These are phyloP conservation scores for Anethum foeniculum DNA, from an alignment of 140 eudicot genomes.

Conservation along the genomic window DNA sequence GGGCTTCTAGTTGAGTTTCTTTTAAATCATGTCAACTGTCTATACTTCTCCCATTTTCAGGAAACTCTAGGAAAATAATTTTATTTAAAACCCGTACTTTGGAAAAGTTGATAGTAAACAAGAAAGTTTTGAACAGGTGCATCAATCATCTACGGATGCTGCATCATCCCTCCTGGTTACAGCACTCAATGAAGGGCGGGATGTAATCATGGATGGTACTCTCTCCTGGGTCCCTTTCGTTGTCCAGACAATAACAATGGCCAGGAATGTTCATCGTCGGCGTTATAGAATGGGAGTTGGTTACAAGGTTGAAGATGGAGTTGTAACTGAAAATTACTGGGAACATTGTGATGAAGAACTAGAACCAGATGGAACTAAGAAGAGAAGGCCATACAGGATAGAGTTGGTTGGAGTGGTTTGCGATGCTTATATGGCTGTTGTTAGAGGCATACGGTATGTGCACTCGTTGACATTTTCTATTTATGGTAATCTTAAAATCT, in stretches of 20 bases:
- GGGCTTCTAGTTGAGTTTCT: not conserved
- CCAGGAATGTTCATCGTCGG: constrained; percentile 75
- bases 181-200: constrained; percentile 84
- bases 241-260: constrained; percentile 94
- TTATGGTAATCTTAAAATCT: not conserved
- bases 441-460: constrained; percentile 87
- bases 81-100: not conserved
- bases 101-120: not conserved
- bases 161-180: constrained; percentile 96
- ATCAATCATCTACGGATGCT: constrained; percentile 96
- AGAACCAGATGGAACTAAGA: constrained; percentile 47
- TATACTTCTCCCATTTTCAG: not conserved
- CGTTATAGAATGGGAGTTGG: constrained; percentile 97
- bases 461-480: not conserved
- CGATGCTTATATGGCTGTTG: constrained; percentile 91
- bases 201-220: constrained; percentile 91
- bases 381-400: constrained; percentile 82
- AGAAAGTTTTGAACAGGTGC: constrained; percentile 45
- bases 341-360: constrained; percentile 81
- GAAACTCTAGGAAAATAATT: not conserved
- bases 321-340: constrained; percentile 79
- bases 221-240: constrained; percentile 93
- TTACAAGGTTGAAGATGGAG: constrained; percentile 61
- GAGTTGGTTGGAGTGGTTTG: constrained; percentile 92
- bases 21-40: not conserved